Evolutionary conservation across 768 basidiomycete genomes (phyloP).

Genomic region (Cyclocybe aegerita): DNA sequence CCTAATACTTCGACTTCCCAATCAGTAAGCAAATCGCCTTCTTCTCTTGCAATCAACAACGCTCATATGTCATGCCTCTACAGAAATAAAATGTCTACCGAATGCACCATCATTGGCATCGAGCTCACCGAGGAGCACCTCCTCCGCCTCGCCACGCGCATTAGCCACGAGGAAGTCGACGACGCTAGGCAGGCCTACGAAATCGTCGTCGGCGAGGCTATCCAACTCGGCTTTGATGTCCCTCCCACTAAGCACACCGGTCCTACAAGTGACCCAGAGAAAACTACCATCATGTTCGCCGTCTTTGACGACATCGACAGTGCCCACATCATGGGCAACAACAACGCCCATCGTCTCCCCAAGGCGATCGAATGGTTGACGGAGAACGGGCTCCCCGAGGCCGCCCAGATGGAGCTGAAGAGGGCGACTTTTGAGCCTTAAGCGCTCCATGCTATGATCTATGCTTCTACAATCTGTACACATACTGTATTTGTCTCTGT

Average conservation of each 20-base stretch:
- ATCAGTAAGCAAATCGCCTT: too few species aligned
- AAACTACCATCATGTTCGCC: not conserved
- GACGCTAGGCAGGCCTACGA: conserved; percentile 2
- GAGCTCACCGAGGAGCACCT: conserved; percentile 1
- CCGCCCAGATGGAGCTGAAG: not conserved
- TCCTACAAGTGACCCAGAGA: not conserved
- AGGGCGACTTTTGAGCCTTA: not conserved
- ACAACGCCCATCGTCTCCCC: too few species aligned
- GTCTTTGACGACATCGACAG: not conserved
- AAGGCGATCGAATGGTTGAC: too few species aligned
- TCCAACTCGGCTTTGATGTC: not conserved
- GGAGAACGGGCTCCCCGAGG: too few species aligned
- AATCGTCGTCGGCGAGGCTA: not conserved
- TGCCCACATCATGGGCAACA: too few species aligned
- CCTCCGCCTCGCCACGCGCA: not conserved
- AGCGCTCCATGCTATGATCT: not conserved
- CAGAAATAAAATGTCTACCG: not conserved
- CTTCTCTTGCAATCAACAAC: too few species aligned
- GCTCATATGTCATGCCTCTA: not conserved
- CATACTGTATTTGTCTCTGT: too few species aligned
- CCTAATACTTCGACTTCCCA: too few species aligned
- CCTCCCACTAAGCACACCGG: not conserved
- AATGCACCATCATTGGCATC: not conserved
- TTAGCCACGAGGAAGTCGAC: not conserved
- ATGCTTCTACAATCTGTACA: not conserved